A percentile compares a stretch with the other conserved stretches of the same genome.
Evolutionary conservation across 2,329 filamentous ascomycete genomes (phyloP).

Genomic region (Alternaria brassicicola): DNA sequence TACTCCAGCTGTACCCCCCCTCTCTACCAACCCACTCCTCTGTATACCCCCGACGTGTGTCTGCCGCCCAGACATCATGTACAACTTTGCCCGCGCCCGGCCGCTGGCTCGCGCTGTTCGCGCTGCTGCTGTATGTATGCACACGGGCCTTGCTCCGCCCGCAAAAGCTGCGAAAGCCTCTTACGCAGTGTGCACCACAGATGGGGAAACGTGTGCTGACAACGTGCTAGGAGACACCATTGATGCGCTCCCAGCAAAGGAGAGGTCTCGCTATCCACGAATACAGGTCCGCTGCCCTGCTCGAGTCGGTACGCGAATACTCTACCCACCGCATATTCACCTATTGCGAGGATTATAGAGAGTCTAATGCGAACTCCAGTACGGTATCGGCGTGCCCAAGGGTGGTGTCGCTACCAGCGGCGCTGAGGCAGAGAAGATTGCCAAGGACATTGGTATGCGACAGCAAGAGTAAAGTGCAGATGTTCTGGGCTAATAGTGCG

Average conservation of each 20-base stretch:
- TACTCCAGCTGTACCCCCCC: slow-evolving; percentile 34
- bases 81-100: slow-evolving; percentile 78
- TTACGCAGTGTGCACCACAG: slow-evolving; percentile 39
- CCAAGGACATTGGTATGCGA: slow-evolving; percentile 78
- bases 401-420: slow-evolving; percentile 83
- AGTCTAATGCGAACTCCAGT: slow-evolving; percentile 61
- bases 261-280: slow-evolving; percentile 96
- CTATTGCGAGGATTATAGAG: slow-evolving; percentile 6
- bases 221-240: slow-evolving; percentile 59
- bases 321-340: slow-evolving; percentile 15
- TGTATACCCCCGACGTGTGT: slow-evolving; percentile 29
- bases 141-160: slow-evolving; percentile 6
- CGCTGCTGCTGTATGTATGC: slow-evolving; percentile 71
- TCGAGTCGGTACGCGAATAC: slow-evolving; percentile 65
- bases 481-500: slow-evolving; percentile 39
- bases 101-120: slow-evolving; percentile 80
- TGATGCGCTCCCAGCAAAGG: slow-evolving; percentile 72
- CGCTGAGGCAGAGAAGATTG: slow-evolving; percentile 88
- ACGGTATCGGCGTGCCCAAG: slow-evolving; percentile 91
- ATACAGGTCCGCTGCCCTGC: slow-evolving; percentile 92
- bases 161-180: slow-evolving; percentile 35
- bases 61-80: slow-evolving; percentile 67
- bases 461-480: slow-evolving; percentile 24
- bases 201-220: slow-evolving; percentile 32
- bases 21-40: slow-evolving; percentile 21